These are phyloP conservation scores for Eimeria acervulina DNA, from an alignment of 169 alveolate genomes.

Conservation along the genomic window DNA sequence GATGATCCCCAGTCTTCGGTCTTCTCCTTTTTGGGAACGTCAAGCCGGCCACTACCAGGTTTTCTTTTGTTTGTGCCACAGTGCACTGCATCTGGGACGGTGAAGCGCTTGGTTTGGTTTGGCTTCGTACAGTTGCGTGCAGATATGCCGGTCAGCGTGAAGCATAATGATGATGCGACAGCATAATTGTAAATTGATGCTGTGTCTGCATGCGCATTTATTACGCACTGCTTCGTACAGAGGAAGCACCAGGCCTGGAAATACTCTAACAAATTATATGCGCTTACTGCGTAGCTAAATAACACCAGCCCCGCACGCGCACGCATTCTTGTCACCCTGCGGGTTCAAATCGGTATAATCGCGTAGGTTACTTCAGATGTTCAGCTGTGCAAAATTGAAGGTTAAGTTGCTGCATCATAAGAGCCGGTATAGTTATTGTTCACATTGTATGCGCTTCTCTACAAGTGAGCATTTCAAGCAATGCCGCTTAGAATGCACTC, in stretches of 20 bases:
- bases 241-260: neutral
- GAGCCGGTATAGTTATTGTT: too few relatives aligned
- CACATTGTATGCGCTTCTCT: neutral
- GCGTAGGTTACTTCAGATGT: neutral
- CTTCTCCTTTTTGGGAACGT: neutral
- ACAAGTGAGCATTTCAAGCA: neutral
- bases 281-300: neutral
- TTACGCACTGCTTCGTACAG: neutral
- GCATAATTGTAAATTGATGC: neutral
- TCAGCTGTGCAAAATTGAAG: neutral
- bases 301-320: neutral
- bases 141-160: neutral
- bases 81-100: neutral
- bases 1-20: neutral
- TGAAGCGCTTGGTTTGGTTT: neutral
- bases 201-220: neutral
- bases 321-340: neutral
- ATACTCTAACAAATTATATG: neutral
- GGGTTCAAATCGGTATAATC: neutral
- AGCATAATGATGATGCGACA: neutral
- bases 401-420: neutral
- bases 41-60: neutral
- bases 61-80: neutral
- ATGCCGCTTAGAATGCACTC: too few relatives aligned
- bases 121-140: neutral